Percentiles rank a stretch among this genome's conserved stretches.
phyloP scores from a whole-genome alignment of 2,329 filamentous ascomycete species.

The Setomelanomma holmii region DNA sequence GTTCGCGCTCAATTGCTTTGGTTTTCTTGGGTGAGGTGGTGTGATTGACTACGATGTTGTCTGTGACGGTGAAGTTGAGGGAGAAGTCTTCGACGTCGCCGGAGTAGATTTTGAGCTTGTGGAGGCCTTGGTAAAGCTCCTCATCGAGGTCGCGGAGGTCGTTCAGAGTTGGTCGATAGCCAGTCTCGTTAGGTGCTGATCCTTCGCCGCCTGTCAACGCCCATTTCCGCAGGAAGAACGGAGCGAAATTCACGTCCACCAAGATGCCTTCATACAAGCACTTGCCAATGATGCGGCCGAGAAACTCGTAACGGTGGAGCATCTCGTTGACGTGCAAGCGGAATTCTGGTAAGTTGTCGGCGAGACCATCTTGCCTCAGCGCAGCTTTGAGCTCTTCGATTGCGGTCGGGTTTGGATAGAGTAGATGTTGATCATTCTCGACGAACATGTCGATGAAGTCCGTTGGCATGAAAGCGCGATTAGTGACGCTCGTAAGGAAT shows the following conservation, averaged over 20 bases:
- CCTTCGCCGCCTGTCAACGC: constrained; percentile 72
- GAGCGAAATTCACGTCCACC: constrained; percentile 89
- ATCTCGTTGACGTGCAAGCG: constrained; percentile 65
- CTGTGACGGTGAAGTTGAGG: constrained; percentile 88
- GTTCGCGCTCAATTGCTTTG: constrained; percentile 73
- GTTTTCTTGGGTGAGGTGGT: constrained; percentile 49
- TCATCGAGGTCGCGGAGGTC: constrained; percentile 93
- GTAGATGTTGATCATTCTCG: constrained; percentile 82
- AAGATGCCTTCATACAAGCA: constrained; percentile 97
- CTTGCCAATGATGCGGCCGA: constrained; percentile 92
- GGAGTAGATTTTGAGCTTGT: constrained; percentile 81
- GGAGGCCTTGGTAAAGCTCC: constrained; percentile 84
- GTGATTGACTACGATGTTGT: constrained; percentile 60
- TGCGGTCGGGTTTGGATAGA: constrained; percentile 86
- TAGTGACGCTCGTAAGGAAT: constrained; percentile 87
- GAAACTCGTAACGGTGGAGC: constrained; percentile 82
- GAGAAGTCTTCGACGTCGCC: constrained; percentile 81
- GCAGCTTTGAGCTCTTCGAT: constrained; percentile 72
- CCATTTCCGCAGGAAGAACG: constrained; percentile 98
- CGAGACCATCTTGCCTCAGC: constrained; percentile 60
- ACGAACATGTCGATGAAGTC: constrained; percentile 70
- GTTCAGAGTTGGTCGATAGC: constrained; percentile 91
- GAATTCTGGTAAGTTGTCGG: constrained; percentile 64
- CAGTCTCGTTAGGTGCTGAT: constrained; percentile 69
- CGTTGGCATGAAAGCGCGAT: constrained; percentile 76